Percentiles rank a stretch among this genome's conserved stretches.
Conservation (phyloP, 495 filamentous ascomycete genomes). For the Geoglossum glabrum region DNA sequence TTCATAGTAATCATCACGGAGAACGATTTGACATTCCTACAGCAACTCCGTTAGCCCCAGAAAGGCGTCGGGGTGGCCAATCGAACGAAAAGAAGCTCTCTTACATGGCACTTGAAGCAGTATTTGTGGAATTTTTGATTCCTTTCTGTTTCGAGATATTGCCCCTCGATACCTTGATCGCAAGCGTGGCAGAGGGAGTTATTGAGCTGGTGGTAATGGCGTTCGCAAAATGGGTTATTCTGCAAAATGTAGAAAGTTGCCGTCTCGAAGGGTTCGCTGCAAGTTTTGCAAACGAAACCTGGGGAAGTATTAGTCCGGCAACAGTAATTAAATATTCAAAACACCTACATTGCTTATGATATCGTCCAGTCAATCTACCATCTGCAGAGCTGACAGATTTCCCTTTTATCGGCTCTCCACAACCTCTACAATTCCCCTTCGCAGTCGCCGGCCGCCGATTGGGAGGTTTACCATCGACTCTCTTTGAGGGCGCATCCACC, state of each 20-base stretch:
- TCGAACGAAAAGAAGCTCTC: conserved; percentile 8
- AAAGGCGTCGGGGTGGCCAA: not conserved
- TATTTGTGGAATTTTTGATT: conserved; percentile 65
- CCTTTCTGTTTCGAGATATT: conserved; percentile 74
- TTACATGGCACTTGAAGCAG: conserved; percentile 61
- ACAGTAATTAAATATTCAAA: not conserved
- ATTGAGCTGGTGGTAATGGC: conserved; percentile 86
- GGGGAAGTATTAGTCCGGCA: not conserved
- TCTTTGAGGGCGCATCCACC: not conserved
- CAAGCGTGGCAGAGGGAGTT: conserved; percentile 64
- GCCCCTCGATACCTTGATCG: conserved; percentile 72
- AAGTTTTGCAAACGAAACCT: conserved; percentile 71
- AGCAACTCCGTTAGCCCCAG: not conserved
- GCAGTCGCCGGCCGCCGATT: conserved; percentile 4
- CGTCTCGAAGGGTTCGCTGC: conserved; percentile 60
- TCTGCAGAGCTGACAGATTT: conserved; percentile 90
- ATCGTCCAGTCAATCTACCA: conserved; percentile 78
- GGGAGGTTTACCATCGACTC: not conserved
- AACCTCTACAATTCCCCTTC: conserved; percentile 72
- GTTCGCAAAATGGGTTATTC: conserved; percentile 74
- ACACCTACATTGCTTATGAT: conserved; percentile 58
- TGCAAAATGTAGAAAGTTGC: conserved; percentile 82
- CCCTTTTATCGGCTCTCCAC: conserved; percentile 55
- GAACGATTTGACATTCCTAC: conserved; percentile 19
- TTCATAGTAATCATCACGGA: conserved; percentile 37